A percentile compares a stretch with the other conserved stretches of the same genome.
These are phyloP conservation scores for Trametes hirsuta DNA, from an alignment of 1,284 basidiomycete species.

Conservation along the genomic window DNA sequence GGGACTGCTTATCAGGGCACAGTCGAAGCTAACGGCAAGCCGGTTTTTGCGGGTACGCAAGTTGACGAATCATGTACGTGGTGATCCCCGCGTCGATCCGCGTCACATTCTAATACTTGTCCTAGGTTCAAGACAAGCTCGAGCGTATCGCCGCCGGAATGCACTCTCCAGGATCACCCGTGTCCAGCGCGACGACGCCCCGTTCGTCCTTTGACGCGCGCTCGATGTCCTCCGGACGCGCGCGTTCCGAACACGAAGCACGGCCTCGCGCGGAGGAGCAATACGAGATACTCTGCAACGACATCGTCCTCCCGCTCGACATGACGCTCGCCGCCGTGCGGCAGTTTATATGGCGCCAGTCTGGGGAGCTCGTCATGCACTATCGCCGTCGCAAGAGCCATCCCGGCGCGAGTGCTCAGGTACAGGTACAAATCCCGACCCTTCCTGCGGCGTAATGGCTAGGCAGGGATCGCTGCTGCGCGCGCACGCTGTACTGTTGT, in stretches of 20 bases:
- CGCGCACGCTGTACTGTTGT: no score
- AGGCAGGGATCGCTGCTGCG: no score
- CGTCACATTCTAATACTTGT: background rate
- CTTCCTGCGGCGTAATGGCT: no score
- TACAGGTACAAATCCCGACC: no score
- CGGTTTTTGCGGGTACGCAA: constrained; percentile 86
- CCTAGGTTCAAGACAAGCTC: constrained; percentile 85
- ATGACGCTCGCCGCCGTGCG: constrained; percentile 90
- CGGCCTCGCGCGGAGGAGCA: constrained; percentile 65
- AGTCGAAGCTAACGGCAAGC: constrained; percentile 88
- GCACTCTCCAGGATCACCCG: constrained; percentile 23
- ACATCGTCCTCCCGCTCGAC: constrained; percentile 75
- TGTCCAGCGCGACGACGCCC: constrained; percentile 41
- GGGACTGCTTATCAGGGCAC: constrained; percentile 47
- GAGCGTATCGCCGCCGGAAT: constrained; percentile 52
- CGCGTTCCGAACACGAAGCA: constrained; percentile 18
- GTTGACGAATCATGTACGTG: constrained; percentile 77
- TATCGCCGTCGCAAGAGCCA: constrained; percentile 55
- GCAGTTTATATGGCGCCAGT: constrained; percentile 85
- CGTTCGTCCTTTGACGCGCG: constrained; percentile 49
- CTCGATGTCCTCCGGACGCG: constrained; percentile 24
- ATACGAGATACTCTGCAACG: constrained; percentile 90
- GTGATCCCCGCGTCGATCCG: constrained; percentile 29
- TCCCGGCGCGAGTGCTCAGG: no score
- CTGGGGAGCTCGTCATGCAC: constrained; percentile 81